Conservation (phyloP, 768 basidiomycete genomes). For the Cystoderma amianthinum region DNA sequence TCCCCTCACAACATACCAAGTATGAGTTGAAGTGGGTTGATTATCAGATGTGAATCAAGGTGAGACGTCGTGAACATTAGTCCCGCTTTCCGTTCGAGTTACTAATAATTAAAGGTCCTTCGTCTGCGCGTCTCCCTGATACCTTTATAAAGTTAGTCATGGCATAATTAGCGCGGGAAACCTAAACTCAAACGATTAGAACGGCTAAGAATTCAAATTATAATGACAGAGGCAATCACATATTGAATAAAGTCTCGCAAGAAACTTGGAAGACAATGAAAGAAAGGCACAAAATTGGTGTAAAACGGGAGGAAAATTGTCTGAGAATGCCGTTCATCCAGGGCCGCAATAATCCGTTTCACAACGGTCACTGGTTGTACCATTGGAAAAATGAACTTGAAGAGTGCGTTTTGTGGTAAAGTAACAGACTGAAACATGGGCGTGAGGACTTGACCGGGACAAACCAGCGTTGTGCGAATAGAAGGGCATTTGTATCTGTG, state of each 20-base stretch:
- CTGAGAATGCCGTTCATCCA: constrained; percentile 76
- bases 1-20: no score
- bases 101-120: constrained; percentile 31
- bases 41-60: no score
- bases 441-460: constrained; percentile 76
- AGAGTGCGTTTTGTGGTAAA: constrained; percentile 41
- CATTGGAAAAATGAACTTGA: constrained; percentile 73
- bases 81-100: no score
- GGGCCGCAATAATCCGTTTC: constrained; percentile 72
- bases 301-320: constrained; percentile 72
- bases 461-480: constrained; percentile 84
- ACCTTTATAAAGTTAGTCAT: constrained; percentile 67
- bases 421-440: constrained; percentile 62
- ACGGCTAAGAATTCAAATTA: constrained; percentile 1
- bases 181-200: constrained; percentile 24
- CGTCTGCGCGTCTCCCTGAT: constrained; percentile 52
- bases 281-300: constrained; percentile 47
- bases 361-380: constrained; percentile 69
- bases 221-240: constrained; percentile 32
- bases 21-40: no score
- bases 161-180: constrained; percentile 60
- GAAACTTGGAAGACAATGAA: constrained; percentile 63
- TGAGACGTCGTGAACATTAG: no score
- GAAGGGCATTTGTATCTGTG: constrained; percentile 66
- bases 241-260: constrained; percentile 69